Evolutionary conservation across 106 monocot species (phyloP).

Genomic region (Narthecium ossifragum): DNA sequence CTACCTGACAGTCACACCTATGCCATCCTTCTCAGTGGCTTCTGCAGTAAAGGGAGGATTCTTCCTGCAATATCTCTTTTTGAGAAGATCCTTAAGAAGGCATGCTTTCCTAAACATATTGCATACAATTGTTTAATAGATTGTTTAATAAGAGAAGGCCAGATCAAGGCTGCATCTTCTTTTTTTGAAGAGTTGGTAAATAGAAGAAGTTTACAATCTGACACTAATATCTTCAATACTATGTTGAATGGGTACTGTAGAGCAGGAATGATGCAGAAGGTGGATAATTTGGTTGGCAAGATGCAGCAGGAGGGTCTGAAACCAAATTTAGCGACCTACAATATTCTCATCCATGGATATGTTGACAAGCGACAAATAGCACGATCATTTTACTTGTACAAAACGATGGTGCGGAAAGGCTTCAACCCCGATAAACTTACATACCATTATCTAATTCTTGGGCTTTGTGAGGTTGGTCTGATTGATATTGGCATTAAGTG

Average conservation of each 20-base stretch:
- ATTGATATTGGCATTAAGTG: conserved; percentile 61
- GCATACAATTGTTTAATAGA: conserved; percentile 66
- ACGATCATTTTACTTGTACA: conserved; percentile 53
- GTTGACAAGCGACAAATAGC: conserved; percentile 32
- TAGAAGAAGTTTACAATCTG: conserved; percentile 23
- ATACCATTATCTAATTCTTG: conserved; percentile 59
- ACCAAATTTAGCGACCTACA: conserved; percentile 59
- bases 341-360: conserved; percentile 67
- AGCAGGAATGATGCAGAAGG: conserved; percentile 33
- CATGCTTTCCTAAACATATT: conserved; percentile 39
- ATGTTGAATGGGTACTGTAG: conserved; percentile 64
- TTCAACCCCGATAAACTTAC: conserved; percentile 50
- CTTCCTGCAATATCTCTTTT: conserved; percentile 54
- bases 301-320: conserved; percentile 50
- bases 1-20: conserved; percentile 54
- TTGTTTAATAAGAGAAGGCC: conserved; percentile 52
- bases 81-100: conserved; percentile 42
- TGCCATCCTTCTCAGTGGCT: conserved; percentile 62
- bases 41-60: conserved; percentile 49
- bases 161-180: conserved; percentile 57
- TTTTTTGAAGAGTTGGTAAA: conserved; percentile 69
- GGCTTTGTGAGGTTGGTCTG: conserved; percentile 55
- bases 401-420: conserved; percentile 33
- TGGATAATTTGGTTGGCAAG: conserved; percentile 34
- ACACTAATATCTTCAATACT: conserved; percentile 49